These are phyloP conservation scores for Symbiodinium natans DNA, from an alignment of 73 alveolate genomes.

Conservation along the genomic window DNA sequence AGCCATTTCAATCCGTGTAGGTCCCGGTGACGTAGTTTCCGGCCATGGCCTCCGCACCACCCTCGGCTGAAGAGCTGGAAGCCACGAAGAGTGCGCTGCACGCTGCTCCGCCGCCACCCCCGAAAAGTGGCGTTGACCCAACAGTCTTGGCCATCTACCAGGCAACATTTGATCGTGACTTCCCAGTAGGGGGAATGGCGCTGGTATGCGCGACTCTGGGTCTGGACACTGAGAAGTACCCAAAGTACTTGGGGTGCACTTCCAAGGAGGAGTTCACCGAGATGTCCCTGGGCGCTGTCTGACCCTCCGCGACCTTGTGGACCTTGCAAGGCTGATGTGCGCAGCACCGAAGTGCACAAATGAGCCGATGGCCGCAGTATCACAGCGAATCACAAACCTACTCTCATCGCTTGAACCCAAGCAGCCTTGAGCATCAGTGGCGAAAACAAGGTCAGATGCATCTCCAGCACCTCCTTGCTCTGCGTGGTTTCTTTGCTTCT, in stretches of 20 bases:
- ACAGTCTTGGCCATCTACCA: conserved; percentile 55
- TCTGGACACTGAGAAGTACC: conserved; percentile 52
- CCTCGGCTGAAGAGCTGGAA: conserved; percentile 26
- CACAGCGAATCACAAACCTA: too few species aligned
- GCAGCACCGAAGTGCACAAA: not conserved
- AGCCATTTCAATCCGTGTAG: not conserved
- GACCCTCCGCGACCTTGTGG: not conserved
- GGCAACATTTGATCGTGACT: conserved; percentile 72
- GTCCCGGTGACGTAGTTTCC: not conserved
- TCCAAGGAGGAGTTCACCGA: conserved; percentile 35
- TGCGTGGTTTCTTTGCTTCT: too few species aligned
- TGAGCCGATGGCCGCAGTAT: too few species aligned
- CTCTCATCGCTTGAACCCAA: too few species aligned
- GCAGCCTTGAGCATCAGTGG: too few species aligned
- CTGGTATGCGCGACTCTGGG: conserved; percentile 46
- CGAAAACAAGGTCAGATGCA: too few species aligned
- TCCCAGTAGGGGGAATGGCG: conserved; percentile 48
- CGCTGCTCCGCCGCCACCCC: conserved; percentile 40
- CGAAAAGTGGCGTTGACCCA: conserved; percentile 61
- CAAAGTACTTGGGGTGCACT: conserved; percentile 28
- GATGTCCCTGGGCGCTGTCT: conserved; percentile 81
- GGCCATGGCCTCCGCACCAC: not conserved
- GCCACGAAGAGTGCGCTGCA: conserved; percentile 1
- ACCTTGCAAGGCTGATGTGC: not conserved
- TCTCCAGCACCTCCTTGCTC: too few species aligned